Percentiles rank a stretch among this genome's conserved stretches.
These are phyloP conservation scores for Exophiala bonariae DNA, from an alignment of 2,329 filamentous ascomycete genomes.

Conservation along the genomic window DNA sequence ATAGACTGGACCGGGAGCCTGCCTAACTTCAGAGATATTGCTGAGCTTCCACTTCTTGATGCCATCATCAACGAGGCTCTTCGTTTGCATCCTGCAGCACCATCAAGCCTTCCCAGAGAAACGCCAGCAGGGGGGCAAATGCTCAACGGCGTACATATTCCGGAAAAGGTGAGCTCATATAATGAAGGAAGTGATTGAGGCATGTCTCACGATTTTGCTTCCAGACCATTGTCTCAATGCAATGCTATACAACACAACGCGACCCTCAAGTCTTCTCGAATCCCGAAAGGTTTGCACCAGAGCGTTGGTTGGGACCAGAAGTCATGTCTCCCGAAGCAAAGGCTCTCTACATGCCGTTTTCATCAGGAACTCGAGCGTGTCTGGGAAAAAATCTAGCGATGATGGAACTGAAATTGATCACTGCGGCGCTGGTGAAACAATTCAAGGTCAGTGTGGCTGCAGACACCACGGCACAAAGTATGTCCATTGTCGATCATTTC, in stretches of 20 bases:
- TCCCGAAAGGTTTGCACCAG: background rate
- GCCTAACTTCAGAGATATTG: constrained; percentile 37
- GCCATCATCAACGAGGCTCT: constrained; percentile 61
- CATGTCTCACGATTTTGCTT: background rate
- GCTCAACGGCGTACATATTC: constrained; percentile 8
- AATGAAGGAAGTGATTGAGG: too few species aligned
- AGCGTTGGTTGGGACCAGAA: background rate
- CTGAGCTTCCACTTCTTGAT: constrained; percentile 54
- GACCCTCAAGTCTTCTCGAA: background rate
- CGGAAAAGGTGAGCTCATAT: background rate
- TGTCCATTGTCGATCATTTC: constrained; percentile 6
- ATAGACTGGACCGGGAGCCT: constrained; percentile 9
- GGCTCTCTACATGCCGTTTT: background rate
- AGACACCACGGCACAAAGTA: background rate
- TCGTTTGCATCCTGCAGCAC: constrained; percentile 48
- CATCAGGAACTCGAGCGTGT: background rate
- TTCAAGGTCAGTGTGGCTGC: constrained; percentile 3
- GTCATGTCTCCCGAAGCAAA: background rate
- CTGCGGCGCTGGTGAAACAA: constrained; percentile 10
- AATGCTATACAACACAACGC: constrained; percentile 3
- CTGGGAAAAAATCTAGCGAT: background rate
- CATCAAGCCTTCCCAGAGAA: constrained; percentile 12
- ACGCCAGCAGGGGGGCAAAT: constrained; percentile 1
- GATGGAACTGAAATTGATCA: constrained; percentile 16
- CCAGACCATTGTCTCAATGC: constrained; percentile 7